phyloP scores from a whole-genome alignment of 2,329 filamentous ascomycete species.

The Paraconiothyrium sp. region DNA sequence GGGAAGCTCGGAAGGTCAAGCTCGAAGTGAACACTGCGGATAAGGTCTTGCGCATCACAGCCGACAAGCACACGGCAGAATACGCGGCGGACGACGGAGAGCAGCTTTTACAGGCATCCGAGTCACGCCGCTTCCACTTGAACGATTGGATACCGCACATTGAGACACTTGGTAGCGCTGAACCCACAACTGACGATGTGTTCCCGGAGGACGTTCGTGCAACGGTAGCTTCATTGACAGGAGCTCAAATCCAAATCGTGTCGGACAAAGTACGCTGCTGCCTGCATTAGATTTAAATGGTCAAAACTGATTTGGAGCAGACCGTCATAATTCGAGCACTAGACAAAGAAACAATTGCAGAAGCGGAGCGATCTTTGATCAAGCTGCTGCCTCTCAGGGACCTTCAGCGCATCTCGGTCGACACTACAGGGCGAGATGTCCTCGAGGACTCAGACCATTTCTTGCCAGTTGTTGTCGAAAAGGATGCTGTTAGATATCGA shows the following conservation, averaged over 20 bases:
- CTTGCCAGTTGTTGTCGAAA: slow-evolving; percentile 28
- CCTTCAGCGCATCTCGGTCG: slow-evolving; percentile 24
- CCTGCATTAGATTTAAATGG: too few species aligned
- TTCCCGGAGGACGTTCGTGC: slow-evolving; percentile 30
- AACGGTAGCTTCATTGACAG: slow-evolving; percentile 33
- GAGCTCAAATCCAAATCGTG: slow-evolving; percentile 31
- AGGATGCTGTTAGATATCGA: slow-evolving; percentile 32
- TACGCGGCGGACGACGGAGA: slow-evolving; percentile 49
- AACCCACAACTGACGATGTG: slow-evolving; percentile 19
- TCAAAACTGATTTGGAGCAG: slow-evolving; percentile 27
- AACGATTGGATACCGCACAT: slow-evolving; percentile 33
- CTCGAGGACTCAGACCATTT: slow-evolving; percentile 27
- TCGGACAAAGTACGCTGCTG: slow-evolving; percentile 32
- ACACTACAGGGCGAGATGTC: slow-evolving; percentile 29
- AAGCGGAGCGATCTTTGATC: slow-evolving; percentile 42
- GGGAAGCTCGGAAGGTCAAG: slow-evolving; percentile 38
- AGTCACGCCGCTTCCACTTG: slow-evolving; percentile 31
- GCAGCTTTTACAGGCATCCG: slow-evolving; percentile 29
- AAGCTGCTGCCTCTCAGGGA: slow-evolving; percentile 37
- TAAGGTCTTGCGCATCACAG: slow-evolving; percentile 47
- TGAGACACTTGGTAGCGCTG: slow-evolving; percentile 1
- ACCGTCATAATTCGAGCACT: slow-evolving; percentile 37
- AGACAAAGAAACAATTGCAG: slow-evolving; percentile 31
- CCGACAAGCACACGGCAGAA: slow-evolving; percentile 47
- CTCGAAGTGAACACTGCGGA: slow-evolving; percentile 38